Evolutionary conservation across 2,329 filamentous ascomycete species (phyloP).

Genomic region (Microdochium trichocladiopsis): DNA sequence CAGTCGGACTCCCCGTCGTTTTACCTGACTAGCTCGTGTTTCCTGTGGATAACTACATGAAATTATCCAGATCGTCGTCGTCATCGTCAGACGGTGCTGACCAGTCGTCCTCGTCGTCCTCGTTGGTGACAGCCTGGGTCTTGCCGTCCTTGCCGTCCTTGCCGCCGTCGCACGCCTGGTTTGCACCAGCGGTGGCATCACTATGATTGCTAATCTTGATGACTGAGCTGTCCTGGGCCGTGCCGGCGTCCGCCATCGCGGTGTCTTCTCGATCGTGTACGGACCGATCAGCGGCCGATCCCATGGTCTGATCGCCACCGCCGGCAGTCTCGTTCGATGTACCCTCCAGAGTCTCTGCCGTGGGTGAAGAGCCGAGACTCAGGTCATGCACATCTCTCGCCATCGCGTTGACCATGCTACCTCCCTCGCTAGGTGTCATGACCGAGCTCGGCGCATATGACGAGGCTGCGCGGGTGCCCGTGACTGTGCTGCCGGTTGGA

Average conservation of each 20-base stretch:
- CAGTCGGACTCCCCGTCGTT: too few relatives aligned
- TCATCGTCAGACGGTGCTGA: background rate
- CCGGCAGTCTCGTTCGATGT: too few relatives aligned
- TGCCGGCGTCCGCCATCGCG: constrained; percentile 1
- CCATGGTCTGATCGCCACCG: too few relatives aligned
- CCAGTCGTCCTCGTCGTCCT: background rate
- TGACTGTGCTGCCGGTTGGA: background rate
- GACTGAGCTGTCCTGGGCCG: constrained; percentile 15
- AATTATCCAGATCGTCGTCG: background rate
- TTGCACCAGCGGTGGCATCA: background rate
- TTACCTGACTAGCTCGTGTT: too few relatives aligned
- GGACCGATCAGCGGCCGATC: too few relatives aligned
- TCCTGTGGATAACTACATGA: too few relatives aligned
- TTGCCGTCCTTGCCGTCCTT: background rate
- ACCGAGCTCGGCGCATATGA: background rate
- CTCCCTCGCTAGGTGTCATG: background rate
- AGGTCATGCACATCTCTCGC: background rate
- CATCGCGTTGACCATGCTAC: background rate
- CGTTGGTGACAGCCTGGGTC: background rate
- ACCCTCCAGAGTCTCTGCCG: too few relatives aligned
- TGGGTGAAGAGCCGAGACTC: background rate
- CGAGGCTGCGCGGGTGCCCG: background rate
- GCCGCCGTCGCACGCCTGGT: background rate
- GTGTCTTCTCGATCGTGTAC: too few relatives aligned
- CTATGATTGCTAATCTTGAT: background rate